Evolutionary conservation across 345 rosid species (phyloP).

Genomic region (Rubroshorea leprosula): DNA sequence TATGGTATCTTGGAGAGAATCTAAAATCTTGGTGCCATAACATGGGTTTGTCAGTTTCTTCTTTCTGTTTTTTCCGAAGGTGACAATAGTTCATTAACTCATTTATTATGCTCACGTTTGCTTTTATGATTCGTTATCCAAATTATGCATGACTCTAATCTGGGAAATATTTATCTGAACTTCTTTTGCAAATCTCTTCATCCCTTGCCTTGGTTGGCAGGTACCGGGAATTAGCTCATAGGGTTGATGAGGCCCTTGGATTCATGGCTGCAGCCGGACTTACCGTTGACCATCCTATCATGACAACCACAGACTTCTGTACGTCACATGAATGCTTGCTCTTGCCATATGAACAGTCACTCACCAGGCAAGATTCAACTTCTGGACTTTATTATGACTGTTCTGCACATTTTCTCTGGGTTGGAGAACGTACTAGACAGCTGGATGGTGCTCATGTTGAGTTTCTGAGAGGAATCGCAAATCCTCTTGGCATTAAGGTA

Average conservation of each 20-base stretch:
- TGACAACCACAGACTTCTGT: constrained; percentile 75
- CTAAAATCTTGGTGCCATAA: background rate
- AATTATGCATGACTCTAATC: background rate
- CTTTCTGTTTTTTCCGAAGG: background rate
- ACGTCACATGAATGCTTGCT: constrained; percentile 77
- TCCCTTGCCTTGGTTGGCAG: constrained; percentile 21
- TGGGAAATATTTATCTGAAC: background rate
- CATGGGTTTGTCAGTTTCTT: background rate
- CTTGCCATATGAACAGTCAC: constrained; percentile 65
- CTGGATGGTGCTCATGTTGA: constrained; percentile 74
- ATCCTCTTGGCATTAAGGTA: constrained; percentile 79
- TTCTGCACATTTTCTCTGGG: constrained; percentile 67
- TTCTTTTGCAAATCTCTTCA: background rate
- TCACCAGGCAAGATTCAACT: constrained; percentile 65
- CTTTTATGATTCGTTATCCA: too few relatives aligned
- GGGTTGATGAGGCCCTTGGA: constrained; percentile 79
- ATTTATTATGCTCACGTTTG: too few relatives aligned
- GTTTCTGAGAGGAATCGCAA: constrained; percentile 69
- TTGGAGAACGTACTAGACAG: constrained; percentile 71
- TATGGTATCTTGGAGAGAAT: background rate
- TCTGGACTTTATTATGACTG: constrained; percentile 34
- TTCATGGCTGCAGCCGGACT: constrained; percentile 76
- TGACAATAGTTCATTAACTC: background rate
- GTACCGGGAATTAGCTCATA: constrained; percentile 60
- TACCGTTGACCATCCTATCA: constrained; percentile 66